Conservation (phyloP, 2,329 filamentous ascomycete species). For the Aspergillus fischeri region DNA sequence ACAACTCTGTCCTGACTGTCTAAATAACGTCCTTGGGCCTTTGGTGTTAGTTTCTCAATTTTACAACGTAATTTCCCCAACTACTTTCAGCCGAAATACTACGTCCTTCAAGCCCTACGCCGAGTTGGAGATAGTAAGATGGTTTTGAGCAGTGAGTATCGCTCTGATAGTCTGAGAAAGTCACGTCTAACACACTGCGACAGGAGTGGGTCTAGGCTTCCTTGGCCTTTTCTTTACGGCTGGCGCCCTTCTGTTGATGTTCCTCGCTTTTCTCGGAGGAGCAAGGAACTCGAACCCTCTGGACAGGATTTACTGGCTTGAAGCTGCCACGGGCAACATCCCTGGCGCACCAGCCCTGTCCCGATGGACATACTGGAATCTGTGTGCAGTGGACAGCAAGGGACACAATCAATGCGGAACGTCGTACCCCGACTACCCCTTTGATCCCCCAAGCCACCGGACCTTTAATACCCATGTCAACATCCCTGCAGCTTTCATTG, state of each 20-base stretch:
- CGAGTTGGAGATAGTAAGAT: constrained; percentile 13
- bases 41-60: background rate
- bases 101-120: background rate
- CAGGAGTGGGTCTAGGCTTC: constrained; percentile 54
- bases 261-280: constrained; percentile 63
- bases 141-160: constrained; percentile 31
- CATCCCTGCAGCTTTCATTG: constrained; percentile 53
- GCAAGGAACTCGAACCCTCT: constrained; percentile 54
- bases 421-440: constrained; percentile 62
- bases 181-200: constrained; percentile 7
- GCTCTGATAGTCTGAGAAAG: background rate
- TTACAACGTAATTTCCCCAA: background rate
- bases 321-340: constrained; percentile 71
- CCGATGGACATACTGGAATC: constrained; percentile 88
- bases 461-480: constrained; percentile 58
- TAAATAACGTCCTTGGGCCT: background rate
- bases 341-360: constrained; percentile 62
- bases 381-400: constrained; percentile 61
- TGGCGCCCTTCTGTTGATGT: constrained; percentile 59
- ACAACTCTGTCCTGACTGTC: background rate
- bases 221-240: constrained; percentile 59
- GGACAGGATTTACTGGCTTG: constrained; percentile 78
- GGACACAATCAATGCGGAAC: constrained; percentile 61
- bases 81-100: background rate
- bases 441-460: constrained; percentile 50